Conservation (phyloP, 192 early-diverging fungal species). For the Coemansia sp. region DNA sequence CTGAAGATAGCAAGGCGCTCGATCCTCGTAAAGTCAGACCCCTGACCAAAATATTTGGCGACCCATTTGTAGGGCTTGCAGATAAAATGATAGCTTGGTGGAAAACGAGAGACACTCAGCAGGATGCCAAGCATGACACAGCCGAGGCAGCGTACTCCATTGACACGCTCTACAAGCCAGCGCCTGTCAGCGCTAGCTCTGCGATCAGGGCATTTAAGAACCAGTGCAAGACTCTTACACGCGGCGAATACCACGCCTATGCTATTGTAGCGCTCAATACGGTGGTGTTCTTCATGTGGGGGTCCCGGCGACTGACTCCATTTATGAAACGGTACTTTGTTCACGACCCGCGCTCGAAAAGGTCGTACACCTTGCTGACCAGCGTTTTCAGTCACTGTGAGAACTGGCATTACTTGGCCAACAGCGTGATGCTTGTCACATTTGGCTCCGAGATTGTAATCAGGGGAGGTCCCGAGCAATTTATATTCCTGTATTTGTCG, state of each 20-base stretch:
- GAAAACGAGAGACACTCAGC: background rate
- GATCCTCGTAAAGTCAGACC: background rate
- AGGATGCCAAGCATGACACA: background rate
- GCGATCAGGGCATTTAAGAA: background rate
- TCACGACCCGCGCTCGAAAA: background rate
- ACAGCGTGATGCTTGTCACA: background rate
- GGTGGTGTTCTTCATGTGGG: background rate
- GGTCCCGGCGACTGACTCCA: background rate
- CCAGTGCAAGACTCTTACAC: background rate
- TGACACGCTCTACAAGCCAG: background rate
- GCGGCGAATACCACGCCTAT: background rate
- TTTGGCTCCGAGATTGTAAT: background rate
- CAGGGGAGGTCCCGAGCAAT: background rate
- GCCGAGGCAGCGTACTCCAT: background rate
- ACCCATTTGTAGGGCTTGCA: background rate
- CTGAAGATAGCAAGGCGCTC: background rate
- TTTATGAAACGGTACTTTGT: constrained; percentile 8
- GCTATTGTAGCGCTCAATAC: background rate
- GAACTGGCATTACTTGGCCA: background rate
- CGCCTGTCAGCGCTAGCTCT: background rate
- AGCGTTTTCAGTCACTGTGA: background rate
- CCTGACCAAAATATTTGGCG: background rate
- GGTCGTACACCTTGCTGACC: background rate
- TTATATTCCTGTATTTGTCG: background rate
- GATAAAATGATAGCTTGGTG: background rate